Evolutionary conservation across 306 rosid genomes (phyloP).

Genomic region (Macrotyloma uniflorum): DNA sequence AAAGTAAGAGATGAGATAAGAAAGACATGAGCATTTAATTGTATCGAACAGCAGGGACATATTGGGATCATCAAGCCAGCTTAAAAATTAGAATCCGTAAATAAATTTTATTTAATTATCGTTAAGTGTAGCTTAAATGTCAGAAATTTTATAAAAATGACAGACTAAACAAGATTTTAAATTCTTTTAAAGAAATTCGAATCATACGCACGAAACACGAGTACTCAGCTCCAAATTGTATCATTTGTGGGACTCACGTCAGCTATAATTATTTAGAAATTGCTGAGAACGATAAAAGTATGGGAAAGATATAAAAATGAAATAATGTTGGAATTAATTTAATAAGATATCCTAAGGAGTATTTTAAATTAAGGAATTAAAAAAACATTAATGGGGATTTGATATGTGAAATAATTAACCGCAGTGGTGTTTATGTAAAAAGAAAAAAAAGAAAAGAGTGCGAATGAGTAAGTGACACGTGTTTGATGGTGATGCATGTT

Average conservation of each 20-base stretch:
- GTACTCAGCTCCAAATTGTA: too few species aligned
- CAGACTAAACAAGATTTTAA: neutral
- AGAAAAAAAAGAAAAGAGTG: neutral
- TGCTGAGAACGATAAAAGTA: neutral
- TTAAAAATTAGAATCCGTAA: too few species aligned
- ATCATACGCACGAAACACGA: neutral
- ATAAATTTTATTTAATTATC: too few species aligned
- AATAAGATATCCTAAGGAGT: too few species aligned
- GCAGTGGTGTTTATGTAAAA: too few species aligned
- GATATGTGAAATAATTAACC: neutral
- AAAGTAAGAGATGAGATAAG: too few species aligned
- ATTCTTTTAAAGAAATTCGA: neutral
- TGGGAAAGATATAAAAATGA: too few species aligned
- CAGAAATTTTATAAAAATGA: neutral
- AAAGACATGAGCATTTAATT: neutral
- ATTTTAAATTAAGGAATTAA: neutral
- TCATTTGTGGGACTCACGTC: neutral
- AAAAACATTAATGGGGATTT: neutral
- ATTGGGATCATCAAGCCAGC: neutral
- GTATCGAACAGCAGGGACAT: neutral
- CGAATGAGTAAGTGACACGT: neutral
- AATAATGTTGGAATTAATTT: neutral
- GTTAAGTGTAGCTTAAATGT: neutral
- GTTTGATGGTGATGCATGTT: neutral
- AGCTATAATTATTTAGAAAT: neutral